Evolutionary conservation across 164 flowering plant species (phyloP).

Genomic region (Aristolochia californica): DNA sequence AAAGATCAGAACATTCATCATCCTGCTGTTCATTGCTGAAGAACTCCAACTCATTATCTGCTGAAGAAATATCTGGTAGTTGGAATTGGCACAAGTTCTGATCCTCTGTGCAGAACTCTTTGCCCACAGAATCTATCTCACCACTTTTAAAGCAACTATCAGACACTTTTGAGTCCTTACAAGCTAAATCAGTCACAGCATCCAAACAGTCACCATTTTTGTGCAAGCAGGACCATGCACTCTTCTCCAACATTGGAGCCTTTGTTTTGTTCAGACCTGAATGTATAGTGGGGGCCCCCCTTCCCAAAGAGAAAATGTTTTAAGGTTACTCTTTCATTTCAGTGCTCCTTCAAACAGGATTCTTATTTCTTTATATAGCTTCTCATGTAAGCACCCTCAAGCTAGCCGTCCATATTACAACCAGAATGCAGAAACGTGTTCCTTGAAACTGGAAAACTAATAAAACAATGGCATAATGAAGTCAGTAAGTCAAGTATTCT

Average conservation of each 20-base stretch:
- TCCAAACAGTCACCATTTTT: slow-evolving; percentile 23
- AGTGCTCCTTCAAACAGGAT: slow-evolving; percentile 13
- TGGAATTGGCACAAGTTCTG: slow-evolving; percentile 28
- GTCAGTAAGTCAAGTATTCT: neutral
- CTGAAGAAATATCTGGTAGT: slow-evolving; percentile 31
- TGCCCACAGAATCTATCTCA: slow-evolving; percentile 16
- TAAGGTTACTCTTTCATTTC: slow-evolving; percentile 8
- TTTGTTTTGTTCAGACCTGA: slow-evolving; percentile 12
- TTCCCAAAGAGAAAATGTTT: slow-evolving; percentile 17
- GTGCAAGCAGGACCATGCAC: slow-evolving; percentile 33
- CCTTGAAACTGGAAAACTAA: slow-evolving; percentile 55
- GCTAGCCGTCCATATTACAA: slow-evolving; percentile 8
- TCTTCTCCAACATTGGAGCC: slow-evolving; percentile 35
- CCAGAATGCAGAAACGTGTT: slow-evolving; percentile 39
- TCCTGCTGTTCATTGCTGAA: slow-evolving; percentile 32
- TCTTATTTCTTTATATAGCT: slow-evolving; percentile 25
- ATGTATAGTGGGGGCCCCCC: slow-evolving; percentile 13
- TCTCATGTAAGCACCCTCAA: slow-evolving; percentile 27
- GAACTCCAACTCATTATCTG: slow-evolving; percentile 41
- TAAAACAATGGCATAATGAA: neutral
- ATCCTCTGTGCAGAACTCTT: slow-evolving; percentile 23
- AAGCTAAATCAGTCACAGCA: slow-evolving; percentile 21
- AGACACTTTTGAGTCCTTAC: slow-evolving; percentile 26
- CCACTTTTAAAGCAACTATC: slow-evolving; percentile 25
- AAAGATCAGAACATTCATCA: slow-evolving; percentile 36